phyloP scores from a whole-genome alignment of 371 early-diverging fungal species.

The Rhizopus sp. region DNA sequence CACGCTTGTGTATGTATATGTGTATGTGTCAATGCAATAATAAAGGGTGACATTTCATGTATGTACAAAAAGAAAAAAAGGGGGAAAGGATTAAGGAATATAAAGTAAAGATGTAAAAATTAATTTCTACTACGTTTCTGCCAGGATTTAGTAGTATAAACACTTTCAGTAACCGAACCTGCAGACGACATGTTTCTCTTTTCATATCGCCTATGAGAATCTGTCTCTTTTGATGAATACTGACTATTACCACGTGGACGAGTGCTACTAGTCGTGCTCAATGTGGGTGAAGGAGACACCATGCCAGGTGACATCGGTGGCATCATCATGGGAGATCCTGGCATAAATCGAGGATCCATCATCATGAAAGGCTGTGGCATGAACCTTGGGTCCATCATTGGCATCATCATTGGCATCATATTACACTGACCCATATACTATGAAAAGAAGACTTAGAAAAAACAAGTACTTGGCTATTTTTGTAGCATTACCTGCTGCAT shows the following conservation, averaged over 20 bases:
- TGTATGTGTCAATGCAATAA: no score
- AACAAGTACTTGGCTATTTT: slow-evolving; percentile 12
- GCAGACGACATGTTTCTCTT: slow-evolving; percentile 4
- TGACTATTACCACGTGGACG: background rate
- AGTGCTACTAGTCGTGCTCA: background rate
- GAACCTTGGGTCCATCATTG: slow-evolving; percentile 41
- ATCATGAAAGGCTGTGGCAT: slow-evolving; percentile 27
- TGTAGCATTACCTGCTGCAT: slow-evolving; percentile 26
- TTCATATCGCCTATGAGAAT: slow-evolving; percentile 2
- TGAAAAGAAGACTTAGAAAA: background rate
- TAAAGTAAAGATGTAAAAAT: background rate
- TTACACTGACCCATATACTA: slow-evolving; percentile 20
- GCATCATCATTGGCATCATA: slow-evolving; percentile 37
- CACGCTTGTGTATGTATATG: no score
- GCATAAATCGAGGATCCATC: slow-evolving; percentile 39
- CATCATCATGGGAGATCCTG: slow-evolving; percentile 13
- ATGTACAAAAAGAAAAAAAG: no score
- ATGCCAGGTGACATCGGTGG: slow-evolving; percentile 2
- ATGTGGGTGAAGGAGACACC: background rate
- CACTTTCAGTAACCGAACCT: background rate
- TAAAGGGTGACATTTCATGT: no score
- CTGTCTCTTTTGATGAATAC: background rate
- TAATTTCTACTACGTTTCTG: slow-evolving; percentile 8
- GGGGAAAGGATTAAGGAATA: background rate
- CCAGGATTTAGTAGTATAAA: background rate